Base-by-base conservation (phyloP, 805 yeast genomes). In the Peterozyma toletana region DNA sequence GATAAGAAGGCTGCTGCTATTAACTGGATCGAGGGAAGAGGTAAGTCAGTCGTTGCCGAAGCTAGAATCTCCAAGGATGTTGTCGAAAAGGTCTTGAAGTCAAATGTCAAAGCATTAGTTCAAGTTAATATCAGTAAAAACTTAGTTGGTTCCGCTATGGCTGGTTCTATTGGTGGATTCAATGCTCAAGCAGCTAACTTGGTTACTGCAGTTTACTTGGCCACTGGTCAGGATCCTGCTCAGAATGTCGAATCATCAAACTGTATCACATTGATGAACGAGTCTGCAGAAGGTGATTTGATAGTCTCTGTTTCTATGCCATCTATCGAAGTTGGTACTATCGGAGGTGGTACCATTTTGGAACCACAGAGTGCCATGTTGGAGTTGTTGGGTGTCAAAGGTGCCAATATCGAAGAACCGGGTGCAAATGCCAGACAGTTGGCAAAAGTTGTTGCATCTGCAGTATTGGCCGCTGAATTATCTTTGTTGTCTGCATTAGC, bases 171-270 rank as follows among this genome's bases (percentile, higher is more conserved):
- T 53, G 99, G 99, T 60, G 99, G 99, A 1, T 90, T 86, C 68
- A 93, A 93, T 60, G 99, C 99, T 0, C 99, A 93, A 55, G 98
- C 99, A 43, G 95, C 99, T 39, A 93, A 93, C 63, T 67, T 93
- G 53, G 91, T 93, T 33, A 95, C 99, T 33, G 98, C 99, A 10
- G 83, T 93, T 21, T 93, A 68, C 62, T 68, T 93, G 51, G 99
- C 99, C 4, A 78, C 96, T 47, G 99, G 99, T 46, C 99, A 93
- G 71, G 99, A 93, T 66, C 99, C 99, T n/a, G 99, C 99, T 1
- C 99, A 93, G 69, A 93, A 93, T 59, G 97, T 93, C 42, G 99
- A 91, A 69, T 83, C 95, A 48, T 88, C 97, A 30, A 91, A 90
- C 67, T 93, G 99, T 82, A 91, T 93, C 47, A 93, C 99, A 1